Percentiles rank a stretch among this genome's conserved stretches.
Evolutionary conservation across 257 asterid species (phyloP).

Genomic region (Knoxia roxburghii): DNA sequence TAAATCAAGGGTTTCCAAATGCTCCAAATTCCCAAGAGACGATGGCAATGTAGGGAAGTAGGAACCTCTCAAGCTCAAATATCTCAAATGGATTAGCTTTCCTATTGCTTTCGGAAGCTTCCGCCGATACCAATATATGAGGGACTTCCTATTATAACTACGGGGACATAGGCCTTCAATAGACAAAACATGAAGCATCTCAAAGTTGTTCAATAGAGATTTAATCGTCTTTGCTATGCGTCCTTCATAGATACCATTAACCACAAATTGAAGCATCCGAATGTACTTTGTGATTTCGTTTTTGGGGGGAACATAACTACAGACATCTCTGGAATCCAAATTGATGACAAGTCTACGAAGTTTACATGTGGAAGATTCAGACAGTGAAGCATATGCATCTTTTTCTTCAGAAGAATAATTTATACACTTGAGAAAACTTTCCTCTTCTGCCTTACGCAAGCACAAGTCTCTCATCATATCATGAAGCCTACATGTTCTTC

Average conservation of each 20-base stretch:
- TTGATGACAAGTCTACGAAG: not conserved
- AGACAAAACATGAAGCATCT: not conserved
- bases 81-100: constrained; percentile 18
- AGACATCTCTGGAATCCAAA: not conserved
- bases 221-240: not conserved
- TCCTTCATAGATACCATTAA: not conserved
- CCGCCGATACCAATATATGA: no score
- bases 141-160: no score
- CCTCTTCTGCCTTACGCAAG: not conserved
- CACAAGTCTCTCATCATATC: constrained; percentile 17
- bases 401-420: not conserved
- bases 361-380: no score
- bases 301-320: not conserved
- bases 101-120: constrained; percentile 8
- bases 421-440: not conserved
- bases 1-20: constrained; percentile 19
- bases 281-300: not conserved
- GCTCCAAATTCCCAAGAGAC: constrained; percentile 9
- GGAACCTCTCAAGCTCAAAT: constrained; percentile 11
- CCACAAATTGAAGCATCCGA: not conserved
- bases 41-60: not conserved
- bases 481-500: constrained; percentile 7
- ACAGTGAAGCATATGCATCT: not conserved
- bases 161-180: not conserved
- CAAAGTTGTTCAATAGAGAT: not conserved